Percentiles rank a stretch among this genome's conserved stretches.
These are phyloP conservation scores for Gonium pectorale DNA, from an alignment of 139 green algal genomes.

Conservation along the genomic window DNA sequence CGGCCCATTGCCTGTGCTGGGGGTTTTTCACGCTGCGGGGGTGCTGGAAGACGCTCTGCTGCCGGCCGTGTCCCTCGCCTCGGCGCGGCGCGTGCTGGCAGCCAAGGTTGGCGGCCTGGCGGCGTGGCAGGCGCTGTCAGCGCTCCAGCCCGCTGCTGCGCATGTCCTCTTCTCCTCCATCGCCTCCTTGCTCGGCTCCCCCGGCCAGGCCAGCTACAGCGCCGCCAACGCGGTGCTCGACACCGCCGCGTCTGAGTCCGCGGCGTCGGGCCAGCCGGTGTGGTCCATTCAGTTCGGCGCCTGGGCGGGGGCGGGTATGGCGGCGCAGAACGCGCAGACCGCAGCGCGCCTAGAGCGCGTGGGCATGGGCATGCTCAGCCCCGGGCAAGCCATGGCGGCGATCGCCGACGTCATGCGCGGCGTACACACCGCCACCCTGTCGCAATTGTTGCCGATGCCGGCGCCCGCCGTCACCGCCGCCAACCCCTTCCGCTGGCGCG, in stretches of 20 bases:
- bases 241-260: slow-evolving; percentile 5
- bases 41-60: slow-evolving; percentile 62
- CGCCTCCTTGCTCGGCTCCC: slow-evolving; percentile 81
- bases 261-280: slow-evolving; percentile 34
- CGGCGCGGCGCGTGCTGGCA: slow-evolving; percentile 53
- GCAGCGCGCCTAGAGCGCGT: slow-evolving; percentile 51
- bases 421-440: background rate
- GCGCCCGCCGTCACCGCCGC: slow-evolving; percentile 23
- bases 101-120: slow-evolving; percentile 62
- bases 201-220: slow-evolving; percentile 86
- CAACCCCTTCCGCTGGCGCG: slow-evolving; percentile 58
- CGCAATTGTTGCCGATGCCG: background rate
- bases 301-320: slow-evolving; percentile 46
- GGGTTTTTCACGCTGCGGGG: slow-evolving; percentile 61
- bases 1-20: slow-evolving; percentile 34
- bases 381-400: slow-evolving; percentile 58
- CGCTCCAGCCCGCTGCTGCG: slow-evolving; percentile 5
- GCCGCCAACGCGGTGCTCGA: slow-evolving; percentile 85
- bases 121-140: background rate
- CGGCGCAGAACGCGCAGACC: slow-evolving; percentile 24
- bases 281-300: slow-evolving; percentile 42
- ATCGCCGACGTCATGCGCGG: slow-evolving; percentile 39
- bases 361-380: slow-evolving; percentile 68
- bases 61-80: background rate
- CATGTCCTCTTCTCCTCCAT: slow-evolving; percentile 87